phyloP scores from a whole-genome alignment of 345 rosid species.

The Cardamine chenopodiifolia region DNA sequence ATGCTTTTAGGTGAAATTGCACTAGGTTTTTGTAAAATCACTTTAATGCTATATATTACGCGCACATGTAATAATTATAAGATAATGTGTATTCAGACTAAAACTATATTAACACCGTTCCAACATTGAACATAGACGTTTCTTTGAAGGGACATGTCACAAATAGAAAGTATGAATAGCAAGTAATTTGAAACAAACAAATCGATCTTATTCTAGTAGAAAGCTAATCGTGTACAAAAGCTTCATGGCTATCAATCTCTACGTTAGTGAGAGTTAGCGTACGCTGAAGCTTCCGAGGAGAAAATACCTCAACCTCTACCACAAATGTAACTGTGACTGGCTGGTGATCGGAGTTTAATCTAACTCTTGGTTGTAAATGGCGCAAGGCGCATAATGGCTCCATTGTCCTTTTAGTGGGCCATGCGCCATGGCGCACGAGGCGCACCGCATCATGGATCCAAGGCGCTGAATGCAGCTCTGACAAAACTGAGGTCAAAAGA shows the following conservation, averaged over 20 bases:
- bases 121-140: neutral
- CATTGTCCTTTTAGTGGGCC: too few species aligned
- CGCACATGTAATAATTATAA: too few species aligned
- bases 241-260: slow-evolving; percentile 55
- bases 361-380: slow-evolving; percentile 39
- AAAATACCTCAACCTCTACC: slow-evolving; percentile 82
- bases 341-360: slow-evolving; percentile 75
- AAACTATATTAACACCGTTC: slow-evolving; percentile 3
- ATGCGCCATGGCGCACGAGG: too few species aligned
- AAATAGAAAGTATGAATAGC: neutral
- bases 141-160: neutral
- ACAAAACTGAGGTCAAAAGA: too few species aligned
- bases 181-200: slow-evolving; percentile 3
- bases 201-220: neutral
- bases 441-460: too few species aligned
- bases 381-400: too few species aligned
- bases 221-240: slow-evolving; percentile 9
- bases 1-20: too few species aligned
- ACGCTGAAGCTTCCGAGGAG: slow-evolving; percentile 68
- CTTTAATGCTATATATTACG: too few species aligned
- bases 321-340: slow-evolving; percentile 78
- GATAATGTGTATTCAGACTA: neutral
- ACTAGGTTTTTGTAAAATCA: too few species aligned
- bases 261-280: slow-evolving; percentile 83
- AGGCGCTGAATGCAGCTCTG: too few species aligned